A percentile compares a stretch with the other conserved stretches of the same genome.
These are phyloP conservation scores for Vigna hirtella DNA, from an alignment of 306 rosid species.

Conservation along the genomic window DNA sequence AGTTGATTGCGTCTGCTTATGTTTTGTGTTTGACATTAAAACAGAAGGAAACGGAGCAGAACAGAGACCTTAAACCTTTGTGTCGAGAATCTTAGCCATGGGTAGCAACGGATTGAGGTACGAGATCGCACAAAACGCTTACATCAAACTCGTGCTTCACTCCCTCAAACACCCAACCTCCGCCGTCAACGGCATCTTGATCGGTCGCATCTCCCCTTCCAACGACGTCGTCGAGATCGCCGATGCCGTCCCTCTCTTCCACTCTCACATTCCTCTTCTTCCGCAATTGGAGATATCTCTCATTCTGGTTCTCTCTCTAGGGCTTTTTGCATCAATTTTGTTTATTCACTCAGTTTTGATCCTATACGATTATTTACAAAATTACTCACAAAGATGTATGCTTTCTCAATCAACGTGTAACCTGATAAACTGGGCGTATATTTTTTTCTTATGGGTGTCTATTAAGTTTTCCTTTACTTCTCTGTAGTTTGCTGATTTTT, in stretches of 20 bases:
- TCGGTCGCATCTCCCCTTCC: slow-evolving; percentile 78
- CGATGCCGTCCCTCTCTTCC: slow-evolving; percentile 96
- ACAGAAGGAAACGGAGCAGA: background rate
- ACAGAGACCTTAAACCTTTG: background rate
- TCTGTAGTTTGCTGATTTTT: background rate
- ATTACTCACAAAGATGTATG: background rate
- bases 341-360: slow-evolving; percentile 9
- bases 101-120: slow-evolving; percentile 71
- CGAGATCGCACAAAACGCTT: slow-evolving; percentile 86
- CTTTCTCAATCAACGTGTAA: slow-evolving; percentile 19
- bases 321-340: slow-evolving; percentile 13
- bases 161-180: slow-evolving; percentile 84
- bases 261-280: slow-evolving; percentile 87
- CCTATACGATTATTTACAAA: background rate
- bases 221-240: slow-evolving; percentile 74
- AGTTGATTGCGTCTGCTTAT: background rate
- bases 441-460: slow-evolving; percentile 1
- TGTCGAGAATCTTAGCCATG: slow-evolving; percentile 50
- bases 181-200: slow-evolving; percentile 85
- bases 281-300: slow-evolving; percentile 98
- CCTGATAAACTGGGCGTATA: slow-evolving; percentile 11
- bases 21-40: background rate
- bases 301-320: slow-evolving; percentile 59
- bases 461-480: background rate
- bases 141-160: slow-evolving; percentile 82